These are phyloP conservation scores for Kodamaea hsintzibuensis DNA, from an alignment of 805 yeast species.

Conservation along the genomic window DNA sequence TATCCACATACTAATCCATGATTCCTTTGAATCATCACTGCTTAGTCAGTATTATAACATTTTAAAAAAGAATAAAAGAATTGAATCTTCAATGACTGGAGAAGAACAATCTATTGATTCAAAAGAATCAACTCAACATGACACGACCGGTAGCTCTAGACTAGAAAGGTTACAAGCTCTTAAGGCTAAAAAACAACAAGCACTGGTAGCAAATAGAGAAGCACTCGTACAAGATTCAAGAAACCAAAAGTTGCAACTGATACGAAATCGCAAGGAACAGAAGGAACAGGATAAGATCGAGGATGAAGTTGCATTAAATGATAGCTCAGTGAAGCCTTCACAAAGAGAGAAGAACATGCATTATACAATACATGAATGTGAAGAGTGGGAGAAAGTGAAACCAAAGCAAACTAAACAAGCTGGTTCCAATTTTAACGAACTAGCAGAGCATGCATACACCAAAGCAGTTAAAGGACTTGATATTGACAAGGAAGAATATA, in stretches of 20 bases:
- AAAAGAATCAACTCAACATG: not conserved
- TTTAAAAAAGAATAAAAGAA: not conserved
- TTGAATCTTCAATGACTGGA: not conserved
- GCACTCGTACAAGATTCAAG: conserved; percentile 19
- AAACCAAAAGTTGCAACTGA: conserved; percentile 15
- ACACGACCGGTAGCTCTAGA: not conserved
- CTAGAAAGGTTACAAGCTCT: conserved; percentile 13
- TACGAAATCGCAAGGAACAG: conserved; percentile 11
- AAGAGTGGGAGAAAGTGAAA: conserved; percentile 51
- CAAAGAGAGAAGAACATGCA: conserved; percentile 13
- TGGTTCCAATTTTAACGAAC: conserved; percentile 51
- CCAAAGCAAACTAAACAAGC: conserved; percentile 32
- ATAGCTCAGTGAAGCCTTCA: not conserved
- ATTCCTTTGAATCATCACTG: not conserved
- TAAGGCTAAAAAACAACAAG: conserved; percentile 16
- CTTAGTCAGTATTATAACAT: not conserved
- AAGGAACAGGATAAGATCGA: conserved; percentile 31
- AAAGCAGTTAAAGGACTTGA: conserved; percentile 47
- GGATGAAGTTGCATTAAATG: conserved; percentile 30
- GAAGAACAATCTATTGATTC: not conserved
- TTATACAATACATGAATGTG: conserved; percentile 61
- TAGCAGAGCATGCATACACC: conserved; percentile 62
- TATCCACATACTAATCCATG: no score
- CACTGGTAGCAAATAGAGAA: conserved; percentile 18
- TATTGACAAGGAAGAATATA: conserved; percentile 44